Percentiles rank a stretch among this genome's conserved stretches.
These are phyloP conservation scores for Termitomyces sp. DNA, from an alignment of 768 basidiomycete genomes.

Conservation along the genomic window DNA sequence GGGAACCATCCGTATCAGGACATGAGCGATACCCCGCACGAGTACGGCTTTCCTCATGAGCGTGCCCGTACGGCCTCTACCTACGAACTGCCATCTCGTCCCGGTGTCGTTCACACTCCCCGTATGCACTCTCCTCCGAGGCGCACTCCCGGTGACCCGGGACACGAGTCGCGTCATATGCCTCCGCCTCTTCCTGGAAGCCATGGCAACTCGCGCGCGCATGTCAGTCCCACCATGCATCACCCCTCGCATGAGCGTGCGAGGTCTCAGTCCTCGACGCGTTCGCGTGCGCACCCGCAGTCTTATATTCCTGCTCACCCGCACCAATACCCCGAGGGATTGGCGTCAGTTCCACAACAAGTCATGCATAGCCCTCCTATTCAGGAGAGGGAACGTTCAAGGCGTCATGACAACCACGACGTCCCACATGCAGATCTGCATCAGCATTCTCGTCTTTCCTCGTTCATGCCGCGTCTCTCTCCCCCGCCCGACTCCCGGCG, in stretches of 20 bases:
- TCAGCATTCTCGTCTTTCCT: slow-evolving; percentile 21
- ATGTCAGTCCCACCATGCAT: slow-evolving; percentile 36
- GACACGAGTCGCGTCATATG: slow-evolving; percentile 43
- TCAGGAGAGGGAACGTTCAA: slow-evolving; percentile 38
- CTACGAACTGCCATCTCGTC: slow-evolving; percentile 33
- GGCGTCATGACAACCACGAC: slow-evolving; percentile 38
- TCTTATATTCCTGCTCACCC: slow-evolving; percentile 30
- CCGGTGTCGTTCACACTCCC: slow-evolving; percentile 16
- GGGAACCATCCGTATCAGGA: slow-evolving; percentile 17
- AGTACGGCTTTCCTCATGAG: slow-evolving; percentile 36
- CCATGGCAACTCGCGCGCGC: slow-evolving; percentile 23
- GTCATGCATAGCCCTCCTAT: slow-evolving; percentile 45
- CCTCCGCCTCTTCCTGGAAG: slow-evolving; percentile 32
- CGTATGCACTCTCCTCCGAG: slow-evolving; percentile 31
- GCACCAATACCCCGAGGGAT: slow-evolving; percentile 42
- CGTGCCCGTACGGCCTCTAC: slow-evolving; percentile 2
- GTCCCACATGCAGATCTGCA: slow-evolving; percentile 25
- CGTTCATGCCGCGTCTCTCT: slow-evolving; percentile 27
- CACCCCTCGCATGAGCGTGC: slow-evolving; percentile 9
- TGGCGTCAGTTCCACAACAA: slow-evolving; percentile 39
- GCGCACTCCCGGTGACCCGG: slow-evolving; percentile 29
- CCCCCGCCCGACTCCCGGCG: slow-evolving; percentile 32
- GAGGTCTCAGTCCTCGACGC: slow-evolving; percentile 45
- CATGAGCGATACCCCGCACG: slow-evolving; percentile 9
- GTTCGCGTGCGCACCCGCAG: slow-evolving; percentile 43